phyloP scores from a whole-genome alignment of 2,329 filamentous ascomycete genomes.

The Cladosporium sp. region DNA sequence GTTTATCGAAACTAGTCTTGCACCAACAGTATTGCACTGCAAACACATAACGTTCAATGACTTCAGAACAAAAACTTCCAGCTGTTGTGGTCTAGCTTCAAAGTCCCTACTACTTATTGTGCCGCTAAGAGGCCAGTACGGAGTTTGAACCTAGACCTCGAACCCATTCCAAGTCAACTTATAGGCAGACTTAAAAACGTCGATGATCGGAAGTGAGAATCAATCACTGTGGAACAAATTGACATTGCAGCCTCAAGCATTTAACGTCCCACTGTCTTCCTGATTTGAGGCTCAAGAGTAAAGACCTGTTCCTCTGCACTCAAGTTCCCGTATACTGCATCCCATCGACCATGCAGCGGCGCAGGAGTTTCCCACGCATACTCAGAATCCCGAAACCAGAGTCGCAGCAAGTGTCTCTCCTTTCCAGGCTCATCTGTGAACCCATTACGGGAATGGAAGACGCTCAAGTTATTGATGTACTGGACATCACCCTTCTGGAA shows the following conservation, averaged over 20 bases:
- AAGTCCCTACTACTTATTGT: no score
- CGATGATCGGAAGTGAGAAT: not conserved
- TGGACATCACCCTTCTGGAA: constrained; percentile 49
- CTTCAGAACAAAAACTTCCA: no score
- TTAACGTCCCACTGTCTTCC: not conserved
- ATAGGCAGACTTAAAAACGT: not conserved
- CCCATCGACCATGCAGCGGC: constrained; percentile 48
- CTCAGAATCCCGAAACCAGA: constrained; percentile 52
- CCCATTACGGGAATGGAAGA: constrained; percentile 53
- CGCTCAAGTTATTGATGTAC: constrained; percentile 54
- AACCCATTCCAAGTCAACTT: no score
- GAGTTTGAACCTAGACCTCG: no score
- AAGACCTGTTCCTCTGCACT: constrained; percentile 56
- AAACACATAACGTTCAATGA: not conserved
- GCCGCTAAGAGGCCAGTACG: no score
- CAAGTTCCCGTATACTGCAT: constrained; percentile 55
- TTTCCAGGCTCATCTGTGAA: constrained; percentile 44
- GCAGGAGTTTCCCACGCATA: constrained; percentile 48
- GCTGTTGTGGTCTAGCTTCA: no score
- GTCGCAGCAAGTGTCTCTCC: constrained; percentile 48
- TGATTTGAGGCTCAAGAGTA: constrained; percentile 54
- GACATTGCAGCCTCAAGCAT: not conserved
- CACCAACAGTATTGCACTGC: not conserved
- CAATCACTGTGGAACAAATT: not conserved
- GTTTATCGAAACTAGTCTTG: not conserved